A percentile compares a stretch with the other conserved stretches of the same genome.
Conservation (phyloP, 331 rosid genomes). For the Acacia pycnantha region DNA sequence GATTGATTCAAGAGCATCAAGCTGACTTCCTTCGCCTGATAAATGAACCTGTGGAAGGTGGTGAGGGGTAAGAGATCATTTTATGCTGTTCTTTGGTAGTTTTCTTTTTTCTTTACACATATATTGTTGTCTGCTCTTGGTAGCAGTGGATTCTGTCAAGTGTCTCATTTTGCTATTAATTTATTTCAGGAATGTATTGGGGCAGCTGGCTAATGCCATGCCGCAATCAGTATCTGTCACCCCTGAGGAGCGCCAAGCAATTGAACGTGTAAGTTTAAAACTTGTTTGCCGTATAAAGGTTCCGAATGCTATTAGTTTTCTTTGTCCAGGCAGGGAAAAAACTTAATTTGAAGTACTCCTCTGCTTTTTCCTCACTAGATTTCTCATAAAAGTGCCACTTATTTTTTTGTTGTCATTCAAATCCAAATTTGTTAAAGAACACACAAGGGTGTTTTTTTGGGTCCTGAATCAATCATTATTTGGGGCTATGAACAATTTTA, state of each 20-base stretch:
- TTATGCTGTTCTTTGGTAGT: background rate
- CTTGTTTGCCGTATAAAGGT: background rate
- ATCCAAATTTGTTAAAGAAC: background rate
- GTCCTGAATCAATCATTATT: background rate
- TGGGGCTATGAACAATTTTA: background rate
- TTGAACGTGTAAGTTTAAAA: constrained; percentile 79
- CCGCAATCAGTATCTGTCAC: constrained; percentile 76
- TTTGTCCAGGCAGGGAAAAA: background rate
- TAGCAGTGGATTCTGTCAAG: background rate
- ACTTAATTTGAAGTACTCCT: background rate
- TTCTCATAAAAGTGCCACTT: background rate
- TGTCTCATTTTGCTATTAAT: constrained; percentile 24
- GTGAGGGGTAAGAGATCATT: constrained; percentile 62
- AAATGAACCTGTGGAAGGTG: constrained; percentile 85
- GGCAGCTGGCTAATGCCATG: constrained; percentile 59
- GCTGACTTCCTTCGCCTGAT: constrained; percentile 87
- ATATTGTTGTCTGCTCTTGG: background rate
- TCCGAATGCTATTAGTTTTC: background rate
- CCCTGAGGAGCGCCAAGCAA: constrained; percentile 89
- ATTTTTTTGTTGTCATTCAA: background rate
- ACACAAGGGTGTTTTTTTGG: background rate
- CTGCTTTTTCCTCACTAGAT: background rate
- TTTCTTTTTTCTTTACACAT: background rate
- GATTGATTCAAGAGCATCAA: constrained; percentile 84
- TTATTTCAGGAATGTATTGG: constrained; percentile 56